Conservation (phyloP, 805 yeast genomes). For the Wickerhamomyces ciferrii region DNA sequence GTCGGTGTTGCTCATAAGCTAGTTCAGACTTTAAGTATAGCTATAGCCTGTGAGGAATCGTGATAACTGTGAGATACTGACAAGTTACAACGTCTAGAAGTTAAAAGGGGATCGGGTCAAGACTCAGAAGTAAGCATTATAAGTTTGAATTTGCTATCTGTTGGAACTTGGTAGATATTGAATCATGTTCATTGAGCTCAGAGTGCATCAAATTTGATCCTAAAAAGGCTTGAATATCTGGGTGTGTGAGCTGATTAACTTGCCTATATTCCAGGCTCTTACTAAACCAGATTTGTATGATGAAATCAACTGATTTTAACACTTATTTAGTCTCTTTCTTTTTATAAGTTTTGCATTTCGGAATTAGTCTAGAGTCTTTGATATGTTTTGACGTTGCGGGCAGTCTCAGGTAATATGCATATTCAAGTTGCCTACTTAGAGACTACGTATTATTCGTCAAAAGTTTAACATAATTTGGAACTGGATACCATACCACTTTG, state of each 20-base stretch:
- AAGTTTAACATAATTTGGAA: neutral
- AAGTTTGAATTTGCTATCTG: no score
- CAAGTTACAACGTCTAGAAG: no score
- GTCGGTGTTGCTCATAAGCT: no score
- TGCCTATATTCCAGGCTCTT: no score
- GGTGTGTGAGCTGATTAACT: neutral
- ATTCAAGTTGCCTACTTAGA: neutral
- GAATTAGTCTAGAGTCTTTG: neutral
- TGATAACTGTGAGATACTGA: no score
- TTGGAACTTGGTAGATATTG: no score
- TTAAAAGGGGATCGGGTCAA: no score
- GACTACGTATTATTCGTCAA: neutral
- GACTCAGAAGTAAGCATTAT: no score
- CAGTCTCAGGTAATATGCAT: neutral
- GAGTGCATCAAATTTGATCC: neutral
- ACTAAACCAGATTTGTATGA: no score
- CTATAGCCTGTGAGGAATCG: no score
- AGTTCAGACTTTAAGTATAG: no score
- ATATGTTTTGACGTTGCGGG: neutral
- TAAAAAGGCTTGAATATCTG: neutral
- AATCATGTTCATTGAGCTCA: no score
- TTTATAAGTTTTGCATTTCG: neutral
- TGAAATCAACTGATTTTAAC: neutral
- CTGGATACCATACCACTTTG: neutral
- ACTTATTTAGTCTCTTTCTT: neutral